A percentile compares a stretch with the other conserved stretches of the same genome.
Conservation (phyloP, 2,329 filamentous ascomycete genomes). For the Domatiomyces catenatus region DNA sequence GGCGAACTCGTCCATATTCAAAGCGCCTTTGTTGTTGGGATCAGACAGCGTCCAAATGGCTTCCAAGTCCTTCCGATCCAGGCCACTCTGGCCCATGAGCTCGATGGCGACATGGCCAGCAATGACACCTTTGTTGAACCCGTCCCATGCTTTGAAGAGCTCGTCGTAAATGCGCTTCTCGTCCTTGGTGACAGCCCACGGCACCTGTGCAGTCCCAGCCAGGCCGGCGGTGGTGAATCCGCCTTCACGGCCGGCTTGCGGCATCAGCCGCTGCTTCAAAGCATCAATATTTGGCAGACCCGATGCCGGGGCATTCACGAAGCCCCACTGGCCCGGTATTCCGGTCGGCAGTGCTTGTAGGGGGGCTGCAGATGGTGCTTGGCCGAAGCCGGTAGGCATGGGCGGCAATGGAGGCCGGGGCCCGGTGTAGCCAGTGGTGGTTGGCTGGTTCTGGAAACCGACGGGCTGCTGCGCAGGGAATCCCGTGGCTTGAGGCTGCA, state of each 20-base stretch:
- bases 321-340: slow-evolving; percentile 87
- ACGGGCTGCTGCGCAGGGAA: slow-evolving; percentile 24
- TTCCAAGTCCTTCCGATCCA: slow-evolving; percentile 81
- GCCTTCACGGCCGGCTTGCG: slow-evolving; percentile 79
- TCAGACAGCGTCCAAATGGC: slow-evolving; percentile 90
- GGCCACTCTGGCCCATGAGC: slow-evolving; percentile 88
- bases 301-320: slow-evolving; percentile 81
- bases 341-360: slow-evolving; percentile 92
- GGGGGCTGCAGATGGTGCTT: slow-evolving; percentile 46
- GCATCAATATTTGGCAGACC: slow-evolving; percentile 90
- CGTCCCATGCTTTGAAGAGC: slow-evolving; percentile 93
- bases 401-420: slow-evolving; percentile 64
- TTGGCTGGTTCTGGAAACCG: slow-evolving; percentile 55
- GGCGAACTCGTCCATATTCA: slow-evolving; percentile 93
- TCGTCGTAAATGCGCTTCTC: slow-evolving; percentile 95
- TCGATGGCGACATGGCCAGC: slow-evolving; percentile 86
- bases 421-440: slow-evolving; percentile 65
- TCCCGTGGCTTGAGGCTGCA: slow-evolving; percentile 30
- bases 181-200: slow-evolving; percentile 97
- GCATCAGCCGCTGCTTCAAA: slow-evolving; percentile 90
- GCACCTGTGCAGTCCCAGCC: slow-evolving; percentile 85
- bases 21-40: slow-evolving; percentile 78
- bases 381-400: slow-evolving; percentile 63
- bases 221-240: slow-evolving; percentile 73
- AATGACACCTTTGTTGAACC: slow-evolving; percentile 81